phyloP scores from a whole-genome alignment of 129 eudicot genomes.

The Heracleum sosnowskyi region DNA sequence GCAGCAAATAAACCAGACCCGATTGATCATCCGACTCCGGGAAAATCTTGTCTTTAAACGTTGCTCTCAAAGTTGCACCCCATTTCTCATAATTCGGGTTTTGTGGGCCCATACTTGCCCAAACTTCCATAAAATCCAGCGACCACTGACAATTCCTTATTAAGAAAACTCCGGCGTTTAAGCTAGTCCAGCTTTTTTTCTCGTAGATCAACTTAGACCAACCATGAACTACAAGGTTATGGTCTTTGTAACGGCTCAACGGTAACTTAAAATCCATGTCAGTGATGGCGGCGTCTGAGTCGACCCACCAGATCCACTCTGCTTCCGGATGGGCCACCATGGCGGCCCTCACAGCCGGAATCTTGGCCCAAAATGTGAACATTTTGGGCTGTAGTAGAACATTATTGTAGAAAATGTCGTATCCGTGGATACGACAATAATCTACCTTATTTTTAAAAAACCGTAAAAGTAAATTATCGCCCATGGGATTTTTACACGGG shows the following conservation, averaged over 20 bases:
- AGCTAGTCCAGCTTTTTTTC: slow-evolving; percentile 68
- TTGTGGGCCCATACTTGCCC: slow-evolving; percentile 82
- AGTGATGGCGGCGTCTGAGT: slow-evolving; percentile 76
- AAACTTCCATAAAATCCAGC: slow-evolving; percentile 67
- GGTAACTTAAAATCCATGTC: slow-evolving; percentile 78
- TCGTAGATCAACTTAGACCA: slow-evolving; percentile 51
- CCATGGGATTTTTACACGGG: slow-evolving; percentile 66
- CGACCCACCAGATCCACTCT: slow-evolving; percentile 99
- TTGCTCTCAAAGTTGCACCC: slow-evolving; percentile 41
- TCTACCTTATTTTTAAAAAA: slow-evolving; percentile 88
- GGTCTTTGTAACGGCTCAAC: slow-evolving; percentile 41
- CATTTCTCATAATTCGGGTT: slow-evolving; percentile 56
- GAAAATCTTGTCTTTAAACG: slow-evolving; percentile 52
- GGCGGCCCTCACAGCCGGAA: slow-evolving; percentile 62
- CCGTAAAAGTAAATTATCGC: slow-evolving; percentile 55
- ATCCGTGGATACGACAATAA: slow-evolving; percentile 74
- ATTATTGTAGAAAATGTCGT: slow-evolving; percentile 72
- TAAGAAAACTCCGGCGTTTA: slow-evolving; percentile 84
- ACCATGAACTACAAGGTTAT: slow-evolving; percentile 68
- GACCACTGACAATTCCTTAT: slow-evolving; percentile 86
- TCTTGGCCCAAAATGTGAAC: slow-evolving; percentile 78
- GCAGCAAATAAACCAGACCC: slow-evolving; percentile 52
- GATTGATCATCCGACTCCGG: slow-evolving; percentile 81
- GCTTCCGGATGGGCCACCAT: slow-evolving; percentile 94
- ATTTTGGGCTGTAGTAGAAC: slow-evolving; percentile 59